phyloP scores from a whole-genome alignment of 176 grass and related monocot species.

The Oryza glaberrima region DNA sequence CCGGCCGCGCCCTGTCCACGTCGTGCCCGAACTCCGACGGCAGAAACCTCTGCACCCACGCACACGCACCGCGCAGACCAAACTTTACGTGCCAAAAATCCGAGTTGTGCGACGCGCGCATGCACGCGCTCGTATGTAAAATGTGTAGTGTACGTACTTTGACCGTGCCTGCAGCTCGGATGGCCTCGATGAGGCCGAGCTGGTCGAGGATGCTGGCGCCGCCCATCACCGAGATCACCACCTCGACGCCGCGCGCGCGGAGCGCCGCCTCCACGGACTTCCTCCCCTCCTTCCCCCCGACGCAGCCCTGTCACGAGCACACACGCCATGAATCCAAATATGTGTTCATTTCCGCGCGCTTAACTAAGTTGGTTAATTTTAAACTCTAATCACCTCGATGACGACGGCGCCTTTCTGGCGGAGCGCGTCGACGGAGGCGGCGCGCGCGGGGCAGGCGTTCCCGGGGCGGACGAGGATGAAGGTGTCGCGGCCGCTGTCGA shows the following conservation, averaged over 20 bases:
- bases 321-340: too few species aligned
- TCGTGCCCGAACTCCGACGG: conserved; percentile 87
- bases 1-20: conserved; percentile 73
- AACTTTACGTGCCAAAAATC: neutral
- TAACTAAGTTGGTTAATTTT: neutral
- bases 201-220: conserved; percentile 66
- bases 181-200: conserved; percentile 61
- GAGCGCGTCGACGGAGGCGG: conserved; percentile 52
- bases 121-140: too few species aligned
- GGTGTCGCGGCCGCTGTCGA: conserved; percentile 53
- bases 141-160: conserved; percentile 41
- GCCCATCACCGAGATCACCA: conserved; percentile 75
- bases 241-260: conserved; percentile 51
- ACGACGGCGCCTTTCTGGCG: conserved; percentile 55
- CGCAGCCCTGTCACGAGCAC: neutral
- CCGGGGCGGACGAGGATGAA: conserved; percentile 65
- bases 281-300: conserved; percentile 23
- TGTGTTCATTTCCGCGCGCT: neutral
- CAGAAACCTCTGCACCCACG: conserved; percentile 51
- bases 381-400: conserved; percentile 45
- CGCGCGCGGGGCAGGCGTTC: conserved; percentile 31
- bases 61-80: neutral
- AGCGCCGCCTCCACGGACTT: conserved; percentile 50
- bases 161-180: conserved; percentile 52
- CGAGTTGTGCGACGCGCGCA: too few species aligned